Evolutionary conservation across 106 monocot species (phyloP).

Genomic region (Apostasia ramifera): DNA sequence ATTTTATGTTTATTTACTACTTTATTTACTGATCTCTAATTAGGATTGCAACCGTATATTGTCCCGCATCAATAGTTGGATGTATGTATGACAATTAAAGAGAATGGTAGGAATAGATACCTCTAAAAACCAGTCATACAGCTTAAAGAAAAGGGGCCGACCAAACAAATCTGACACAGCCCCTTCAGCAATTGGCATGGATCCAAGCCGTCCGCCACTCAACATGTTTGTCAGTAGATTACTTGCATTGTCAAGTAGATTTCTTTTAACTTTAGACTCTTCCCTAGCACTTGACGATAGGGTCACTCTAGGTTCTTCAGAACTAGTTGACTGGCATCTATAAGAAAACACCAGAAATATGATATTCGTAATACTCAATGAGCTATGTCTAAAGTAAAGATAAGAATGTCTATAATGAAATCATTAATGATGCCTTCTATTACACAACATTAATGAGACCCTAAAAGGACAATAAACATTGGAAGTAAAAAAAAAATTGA

Average conservation of each 20-base stretch:
- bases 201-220: slow-evolving; percentile 64
- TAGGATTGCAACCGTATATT: too few species aligned
- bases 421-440: too few species aligned
- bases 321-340: slow-evolving; percentile 72
- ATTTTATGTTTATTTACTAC: too few species aligned
- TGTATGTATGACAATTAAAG: too few species aligned
- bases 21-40: too few species aligned
- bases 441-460: too few species aligned
- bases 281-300: slow-evolving; percentile 48
- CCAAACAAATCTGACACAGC: slow-evolving; percentile 86
- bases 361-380: slow-evolving; percentile 4
- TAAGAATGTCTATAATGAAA: background rate
- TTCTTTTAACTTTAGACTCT: slow-evolving; percentile 57
- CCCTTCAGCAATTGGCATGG: slow-evolving; percentile 92
- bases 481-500: too few species aligned
- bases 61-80: too few species aligned
- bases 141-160: slow-evolving; percentile 94
- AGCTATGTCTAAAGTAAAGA: background rate
- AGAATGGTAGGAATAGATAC: slow-evolving; percentile 26
- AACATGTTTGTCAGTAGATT: slow-evolving; percentile 92
- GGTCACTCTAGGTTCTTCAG: slow-evolving; percentile 51
- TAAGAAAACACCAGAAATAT: slow-evolving; percentile 3
- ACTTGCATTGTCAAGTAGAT: slow-evolving; percentile 88
- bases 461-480: too few species aligned
- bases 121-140: slow-evolving; percentile 98